Base-by-base conservation (phyloP, 768 basidiomycete genomes). In the Clitopilus hobsonii region DNA sequence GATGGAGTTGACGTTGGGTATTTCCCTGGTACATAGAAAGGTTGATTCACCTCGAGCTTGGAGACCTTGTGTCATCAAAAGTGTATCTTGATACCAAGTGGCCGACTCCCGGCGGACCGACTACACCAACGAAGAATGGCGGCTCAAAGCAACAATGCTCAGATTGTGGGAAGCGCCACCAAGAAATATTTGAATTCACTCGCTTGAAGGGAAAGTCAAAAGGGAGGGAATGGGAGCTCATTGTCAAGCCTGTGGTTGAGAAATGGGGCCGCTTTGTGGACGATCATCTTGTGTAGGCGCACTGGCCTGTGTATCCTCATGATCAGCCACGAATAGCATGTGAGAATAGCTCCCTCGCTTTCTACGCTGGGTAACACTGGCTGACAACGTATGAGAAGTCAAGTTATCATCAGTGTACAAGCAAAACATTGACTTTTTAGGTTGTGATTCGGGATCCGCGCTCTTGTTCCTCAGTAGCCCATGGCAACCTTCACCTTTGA, bases 1-100 rank as follows among this genome's bases (percentile, higher is more conserved):
- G 23, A n/a, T n/a, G n/a, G n/a, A n/a, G 36, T 22, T 50, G 16
- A 20, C 25, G n/a, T 16, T 57, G 26, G 20, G 48, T 51, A 20
- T 41, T 20, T 52, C 20, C 23, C 23, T 53, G 3, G 23, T 6
- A 10, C 27, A 10, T 54, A 76, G 91, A 94, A 65, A 74, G 88
- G 38, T 78, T 94, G 13, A 80, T 92, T 26, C 92, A 94, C 61
- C 74, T 93, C 23, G 91, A 94, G 65, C 75, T 94, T 6, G 78
- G 82, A 6, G 92, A 94, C 63, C 63, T 93, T 38, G 78, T 76
- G 10, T 65, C 78, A 29, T 77, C 85, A 50, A 63, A 70, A 8
- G 77, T 80, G 1, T 91, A 93, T 65, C 75, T 92, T 4, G 68
- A 84, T 41, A 68, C 79, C 2, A 65, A 61, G 10, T 91, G 73